Base-by-base conservation (phyloP, 768 basidiomycete species). In the Macrolepiota fuliginosa region DNA sequence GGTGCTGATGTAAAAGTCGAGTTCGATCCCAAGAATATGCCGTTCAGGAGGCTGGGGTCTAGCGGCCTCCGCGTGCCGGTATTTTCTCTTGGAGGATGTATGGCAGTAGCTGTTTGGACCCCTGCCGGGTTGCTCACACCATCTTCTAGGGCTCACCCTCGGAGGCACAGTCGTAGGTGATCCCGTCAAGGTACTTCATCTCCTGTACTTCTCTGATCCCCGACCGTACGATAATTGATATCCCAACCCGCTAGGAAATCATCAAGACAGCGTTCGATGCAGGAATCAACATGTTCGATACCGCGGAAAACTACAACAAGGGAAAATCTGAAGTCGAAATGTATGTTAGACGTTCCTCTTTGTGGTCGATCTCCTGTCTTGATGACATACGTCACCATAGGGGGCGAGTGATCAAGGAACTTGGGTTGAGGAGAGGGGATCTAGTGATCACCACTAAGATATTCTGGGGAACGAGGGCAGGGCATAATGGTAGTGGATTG, bases 361-460 rank as follows among this genome's bases (percentile, higher is more conserved):
- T 17, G 17, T 45, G 17, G 19, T 25, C 13, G 13, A 10, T n/a
- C 35, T 15, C 58, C 50, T 37, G 24, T 62, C 22, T 45, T 49
- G n/a, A 40, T 39, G 37, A 22, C 19, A 22, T n/a, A 45, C 15
- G 6, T 13, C 9, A 17, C 32, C 32, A 37, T 3, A 82, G 80
- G 73, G 92, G 92, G 17, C 84, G 88, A 40, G 90, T 86, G 2
- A 83, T 92, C 71, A 86, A 85, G 70, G 91, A 92, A 70, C 81
- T 91, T 17, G 82, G 83, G 7, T 76, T 86, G 65, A 80, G 83
- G 37, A 81, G 90, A 32, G 76, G 79, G 12, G 91, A 93, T 68
- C 73, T 92, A 13, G 80, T 94, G 55, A 78, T 94, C 67, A 84
- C 87, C n/a, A 94, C 92, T 60, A 93, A 93, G 72, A 63, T 93